Percentiles rank a stretch among this genome's conserved stretches.
Conservation (phyloP, 2,329 filamentous ascomycete species). For the Penicillium sumatraense region DNA sequence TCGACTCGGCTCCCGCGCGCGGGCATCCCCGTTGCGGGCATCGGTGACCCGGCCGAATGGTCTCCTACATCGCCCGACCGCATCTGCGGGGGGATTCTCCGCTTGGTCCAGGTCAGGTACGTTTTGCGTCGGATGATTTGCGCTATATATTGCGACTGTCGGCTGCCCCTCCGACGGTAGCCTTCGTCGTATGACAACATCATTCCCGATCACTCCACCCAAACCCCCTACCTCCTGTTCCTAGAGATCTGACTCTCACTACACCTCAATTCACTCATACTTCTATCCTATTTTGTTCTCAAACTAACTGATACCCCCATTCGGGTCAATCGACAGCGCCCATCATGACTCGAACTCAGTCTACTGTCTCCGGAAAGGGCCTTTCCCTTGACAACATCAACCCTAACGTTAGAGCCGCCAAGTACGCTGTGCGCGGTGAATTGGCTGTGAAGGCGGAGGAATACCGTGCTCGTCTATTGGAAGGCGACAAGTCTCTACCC, state of each 20-base stretch:
- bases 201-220: not conserved
- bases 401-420: conserved; percentile 79
- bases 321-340: conserved; percentile 27
- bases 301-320: conserved; percentile 17
- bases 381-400: conserved; percentile 90
- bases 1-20: conserved; percentile 34
- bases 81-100: conserved; percentile 27
- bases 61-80: conserved; percentile 30
- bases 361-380: conserved; percentile 39
- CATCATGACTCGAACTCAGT: conserved; percentile 32
- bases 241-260: not conserved
- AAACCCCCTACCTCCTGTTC: conserved; percentile 1
- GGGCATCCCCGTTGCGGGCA: conserved; percentile 36
- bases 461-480: conserved; percentile 74
- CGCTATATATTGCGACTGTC: conserved; percentile 19
- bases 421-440: conserved; percentile 97
- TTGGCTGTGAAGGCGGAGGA: conserved; percentile 91
- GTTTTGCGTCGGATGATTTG: conserved; percentile 17
- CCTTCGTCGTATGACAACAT: conserved; percentile 5
- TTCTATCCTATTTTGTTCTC: conserved; percentile 3
- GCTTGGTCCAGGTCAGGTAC: conserved; percentile 31
- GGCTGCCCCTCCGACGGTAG: not conserved
- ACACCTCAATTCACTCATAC: not conserved
- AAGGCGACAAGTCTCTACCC: conserved; percentile 64
- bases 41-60: conserved; percentile 36